Evolutionary conservation across 257 asterid species (phyloP).

Genomic region (Fraxinus americana): DNA sequence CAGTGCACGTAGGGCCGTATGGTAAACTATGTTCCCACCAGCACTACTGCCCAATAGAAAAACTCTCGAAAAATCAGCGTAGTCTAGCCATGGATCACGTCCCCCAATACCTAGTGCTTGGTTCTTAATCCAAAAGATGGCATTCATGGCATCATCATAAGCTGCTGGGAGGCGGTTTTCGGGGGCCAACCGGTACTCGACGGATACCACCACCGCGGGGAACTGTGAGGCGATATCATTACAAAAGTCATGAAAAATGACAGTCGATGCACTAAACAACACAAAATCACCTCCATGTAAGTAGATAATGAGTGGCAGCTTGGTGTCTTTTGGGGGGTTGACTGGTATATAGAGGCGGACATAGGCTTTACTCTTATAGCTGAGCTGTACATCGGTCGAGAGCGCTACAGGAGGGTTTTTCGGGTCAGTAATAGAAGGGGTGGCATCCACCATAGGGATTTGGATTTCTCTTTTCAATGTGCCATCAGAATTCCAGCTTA

Average conservation of each 20-base stretch:
- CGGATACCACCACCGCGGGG: constrained; percentile 33
- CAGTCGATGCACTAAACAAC: constrained; percentile 36
- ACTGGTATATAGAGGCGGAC: constrained; percentile 30
- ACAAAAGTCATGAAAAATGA: constrained; percentile 37
- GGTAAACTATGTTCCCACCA: constrained; percentile 41
- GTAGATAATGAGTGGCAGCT: constrained; percentile 38
- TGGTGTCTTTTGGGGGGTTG: constrained; percentile 17
- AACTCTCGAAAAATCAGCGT: constrained; percentile 31
- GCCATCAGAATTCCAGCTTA: constrained; percentile 24
- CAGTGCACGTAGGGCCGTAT: constrained; percentile 27
- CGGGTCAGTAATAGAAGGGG: constrained; percentile 4
- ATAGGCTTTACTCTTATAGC: neutral
- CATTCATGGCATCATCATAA: constrained; percentile 36
- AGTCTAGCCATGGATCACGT: constrained; percentile 35
- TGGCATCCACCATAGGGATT: constrained; percentile 20
- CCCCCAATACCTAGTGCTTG: constrained; percentile 30
- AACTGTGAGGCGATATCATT: constrained; percentile 29
- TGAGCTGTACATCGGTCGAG: constrained; percentile 6
- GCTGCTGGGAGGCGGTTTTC: constrained; percentile 46
- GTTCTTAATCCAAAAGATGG: constrained; percentile 34
- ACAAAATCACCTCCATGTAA: constrained; percentile 48
- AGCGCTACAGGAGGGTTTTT: constrained; percentile 3
- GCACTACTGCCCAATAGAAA: constrained; percentile 41
- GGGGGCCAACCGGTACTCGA: constrained; percentile 40
- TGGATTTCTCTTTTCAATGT: constrained; percentile 12